These are phyloP conservation scores for Bathelium albidoporum DNA, from an alignment of 495 filamentous ascomycete species.

Conservation along the genomic window DNA sequence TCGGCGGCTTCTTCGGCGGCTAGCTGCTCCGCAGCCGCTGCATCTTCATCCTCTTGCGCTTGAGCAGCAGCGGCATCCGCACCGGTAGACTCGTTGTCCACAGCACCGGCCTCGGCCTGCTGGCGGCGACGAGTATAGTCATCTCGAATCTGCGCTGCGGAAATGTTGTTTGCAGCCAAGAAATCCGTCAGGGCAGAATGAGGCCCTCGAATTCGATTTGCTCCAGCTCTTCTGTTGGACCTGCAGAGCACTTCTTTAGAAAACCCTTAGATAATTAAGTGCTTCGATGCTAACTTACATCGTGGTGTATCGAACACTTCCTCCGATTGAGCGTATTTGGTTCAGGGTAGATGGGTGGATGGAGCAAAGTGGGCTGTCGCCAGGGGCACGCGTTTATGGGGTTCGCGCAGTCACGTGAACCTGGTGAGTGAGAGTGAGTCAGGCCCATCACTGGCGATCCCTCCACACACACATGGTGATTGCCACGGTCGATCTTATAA, in stretches of 20 bases:
- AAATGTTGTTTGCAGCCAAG: slow-evolving; percentile 66
- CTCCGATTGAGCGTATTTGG: too few species aligned
- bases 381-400: too few species aligned
- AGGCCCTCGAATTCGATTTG: slow-evolving; percentile 20
- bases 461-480: too few species aligned
- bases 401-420: too few species aligned
- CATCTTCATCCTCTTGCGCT: slow-evolving; percentile 25
- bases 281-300: not conserved
- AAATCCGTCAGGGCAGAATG: slow-evolving; percentile 25
- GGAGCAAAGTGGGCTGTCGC: too few species aligned
- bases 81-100: slow-evolving; percentile 9
- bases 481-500: too few species aligned
- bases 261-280: not conserved
- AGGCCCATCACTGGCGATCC: too few species aligned
- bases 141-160: slow-evolving; percentile 63
- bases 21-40: slow-evolving; percentile 36
- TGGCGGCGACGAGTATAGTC: slow-evolving; percentile 39
- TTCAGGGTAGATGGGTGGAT: too few species aligned
- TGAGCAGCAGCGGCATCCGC: slow-evolving; percentile 12
- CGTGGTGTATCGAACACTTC: not conserved
- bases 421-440: too few species aligned
- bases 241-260: not conserved
- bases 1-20: slow-evolving; percentile 38
- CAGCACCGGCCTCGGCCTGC: slow-evolving; percentile 17
- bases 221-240: slow-evolving; percentile 11